Base-by-base conservation (phyloP, 441 rosid species). In the Daphne laureola region DNA sequence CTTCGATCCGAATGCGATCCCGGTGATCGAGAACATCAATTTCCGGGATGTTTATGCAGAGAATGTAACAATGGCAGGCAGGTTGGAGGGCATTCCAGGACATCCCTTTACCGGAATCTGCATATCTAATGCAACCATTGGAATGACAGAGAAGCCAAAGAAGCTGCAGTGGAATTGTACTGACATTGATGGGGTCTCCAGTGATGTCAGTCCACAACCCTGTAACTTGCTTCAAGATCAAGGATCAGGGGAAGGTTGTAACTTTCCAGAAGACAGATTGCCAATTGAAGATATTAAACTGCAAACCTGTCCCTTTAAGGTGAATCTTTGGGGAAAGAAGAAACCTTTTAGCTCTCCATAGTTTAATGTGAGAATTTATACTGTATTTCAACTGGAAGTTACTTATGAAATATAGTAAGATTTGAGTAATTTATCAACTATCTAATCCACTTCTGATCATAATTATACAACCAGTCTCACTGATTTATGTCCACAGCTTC, bases 31-130 rank as follows among this genome's bases (percentile, higher is more conserved):
- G 54, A 77, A 77, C 60, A 83, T 83, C 58, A 83, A 80, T 17
- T 83, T 76, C 54, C 67, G 78, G 11, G 90, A 83, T 31, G 59
- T 78, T 43, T 64, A 80, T 52, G 90, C 87, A 0, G 83, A 80
- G 65, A 83, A 83, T 48, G 90, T 83, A 42, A 73, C 82, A 2
- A 76, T 83, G 82, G 82, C 75, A 3, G 90, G 76, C 17, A 79
- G 72, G 8, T 5, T 83, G 23, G 77, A 82, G 23, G 90, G 90
- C 36, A 83, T 83, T 59, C 44, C 77, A 0, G 81, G 81, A 8
- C 74, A 80, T 53, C 71, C 74, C n/a, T 83, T 80, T 42, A 66
- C 77, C 2, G 90, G 82, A 13, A 78, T 83, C 2, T 83, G 90
- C 69, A 78, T 83, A 43, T 76, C 90, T 13, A 83, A 83, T 62